Base-by-base conservation (phyloP, 2,329 filamentous ascomycete genomes). In the Xylaria sp. region DNA sequence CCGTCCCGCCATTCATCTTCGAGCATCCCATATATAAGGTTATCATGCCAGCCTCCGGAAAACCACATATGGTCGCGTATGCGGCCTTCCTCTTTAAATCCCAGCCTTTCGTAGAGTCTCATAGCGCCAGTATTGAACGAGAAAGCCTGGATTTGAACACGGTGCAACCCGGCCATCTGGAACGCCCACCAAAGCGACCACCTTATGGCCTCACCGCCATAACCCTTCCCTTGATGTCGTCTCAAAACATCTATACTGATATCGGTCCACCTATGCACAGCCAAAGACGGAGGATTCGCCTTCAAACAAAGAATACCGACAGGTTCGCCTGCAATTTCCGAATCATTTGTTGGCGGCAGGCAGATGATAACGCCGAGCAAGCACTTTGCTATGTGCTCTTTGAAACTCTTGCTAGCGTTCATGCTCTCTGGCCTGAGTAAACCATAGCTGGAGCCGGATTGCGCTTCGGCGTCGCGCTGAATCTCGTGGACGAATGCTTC, bases 231-330 rank as follows among this genome's bases (percentile, higher is more conserved):
- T 41, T 78, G 78, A 59, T 80, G 72, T 6, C 57, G 63, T 32
- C 66, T 68, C 6, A 71, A 51, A 12, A 83, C 69, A 68, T 78
- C 74, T 58, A 83, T 77, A 44, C 77, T 75, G 58, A 82, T 73
- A 50, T 81, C 78, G 13, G 81, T 80, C 69, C 76, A 76, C 15
- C 84, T 80, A 70, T 86, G 83, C 66, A 85, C 83, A 3, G 76
- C 76, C 9, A 60, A 67, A 9, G 68, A 63, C 28, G 74, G 67
- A n/a, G 75, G 67, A 7, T 72, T 68, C 7, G 70, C 61, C 34
- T 74, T 71, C 3, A 82, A 75, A 34, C 67, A 73, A 23, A 83
- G 66, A 28, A 76, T 74, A 10, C 81, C 81, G 25, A 82, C 76
- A 6, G 80, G 79, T 15, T 66, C 61, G 48, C 57, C 69, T 15